Percentiles rank a stretch among this genome's conserved stretches.
Evolutionary conservation across 1,284 basidiomycete species (phyloP).

Genomic region (Blastosporella zonata): DNA sequence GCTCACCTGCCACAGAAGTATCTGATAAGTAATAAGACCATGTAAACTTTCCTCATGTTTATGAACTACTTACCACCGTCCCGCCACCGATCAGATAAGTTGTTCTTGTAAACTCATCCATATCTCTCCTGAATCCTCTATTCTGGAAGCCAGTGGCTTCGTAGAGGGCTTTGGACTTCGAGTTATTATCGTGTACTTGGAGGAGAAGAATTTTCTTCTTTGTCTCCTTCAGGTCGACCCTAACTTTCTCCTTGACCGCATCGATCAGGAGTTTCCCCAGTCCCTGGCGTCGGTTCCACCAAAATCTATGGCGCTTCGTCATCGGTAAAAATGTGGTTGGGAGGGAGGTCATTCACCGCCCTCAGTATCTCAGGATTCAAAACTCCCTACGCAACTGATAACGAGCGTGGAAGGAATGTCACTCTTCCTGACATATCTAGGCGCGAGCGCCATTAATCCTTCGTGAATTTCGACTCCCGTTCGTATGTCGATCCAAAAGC

Average conservation of each 20-base stretch:
- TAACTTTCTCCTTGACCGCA: constrained; percentile 1
- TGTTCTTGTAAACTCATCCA: constrained; percentile 2
- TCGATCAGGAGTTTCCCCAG: constrained; percentile 7
- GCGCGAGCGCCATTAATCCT: constrained; percentile 31
- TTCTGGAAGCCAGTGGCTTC: constrained; percentile 3
- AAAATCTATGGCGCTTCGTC: constrained; percentile 27
- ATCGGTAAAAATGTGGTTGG: constrained; percentile 14
- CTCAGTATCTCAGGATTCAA: constrained; percentile 25
- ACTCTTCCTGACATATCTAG: constrained; percentile 25
- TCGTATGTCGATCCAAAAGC: constrained; percentile 34
- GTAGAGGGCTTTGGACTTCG: constrained; percentile 2
- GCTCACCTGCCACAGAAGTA: no score
- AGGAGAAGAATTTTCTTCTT: constrained; percentile 6
- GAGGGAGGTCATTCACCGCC: constrained; percentile 11
- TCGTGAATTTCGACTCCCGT: constrained; percentile 28
- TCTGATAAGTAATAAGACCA: no score
- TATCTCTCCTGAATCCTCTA: constrained; percentile 5
- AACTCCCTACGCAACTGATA: constrained; percentile 31
- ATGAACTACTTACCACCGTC: no score
- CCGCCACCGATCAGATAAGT: neutral
- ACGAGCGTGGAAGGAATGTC: constrained; percentile 26
- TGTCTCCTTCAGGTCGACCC: neutral
- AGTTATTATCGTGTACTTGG: constrained; percentile 7
- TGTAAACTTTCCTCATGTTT: no score
- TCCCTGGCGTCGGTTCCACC: constrained; percentile 18